Conservation (phyloP, 169 alveolate genomes). For the Plasmodium relictum region DNA sequence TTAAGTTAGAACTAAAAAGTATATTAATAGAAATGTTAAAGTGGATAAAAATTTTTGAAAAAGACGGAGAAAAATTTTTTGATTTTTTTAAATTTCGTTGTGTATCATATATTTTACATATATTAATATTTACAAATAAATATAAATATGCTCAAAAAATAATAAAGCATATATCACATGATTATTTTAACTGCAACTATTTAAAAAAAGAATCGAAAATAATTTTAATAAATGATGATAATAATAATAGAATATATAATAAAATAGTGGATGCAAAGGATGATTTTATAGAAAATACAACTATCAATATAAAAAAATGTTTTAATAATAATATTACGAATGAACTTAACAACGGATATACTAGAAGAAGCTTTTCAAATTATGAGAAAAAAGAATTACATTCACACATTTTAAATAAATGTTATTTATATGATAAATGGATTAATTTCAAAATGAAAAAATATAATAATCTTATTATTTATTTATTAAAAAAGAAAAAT, state of each 20-base stretch:
- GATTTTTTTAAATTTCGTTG: slow-evolving; percentile 26
- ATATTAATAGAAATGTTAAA: slow-evolving; percentile 41
- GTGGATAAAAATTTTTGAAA: slow-evolving; percentile 48
- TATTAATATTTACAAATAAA: slow-evolving; percentile 43
- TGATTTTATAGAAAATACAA: too few species aligned
- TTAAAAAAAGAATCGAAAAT: too few species aligned
- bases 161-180: neutral
- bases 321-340: too few species aligned
- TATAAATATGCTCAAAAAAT: slow-evolving; percentile 44
- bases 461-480: slow-evolving; percentile 27
- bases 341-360: too few species aligned
- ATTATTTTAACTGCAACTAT: neutral
- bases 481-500: slow-evolving; percentile 34
- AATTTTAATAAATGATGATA: too few species aligned
- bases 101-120: slow-evolving; percentile 32
- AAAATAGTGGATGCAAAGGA: too few species aligned
- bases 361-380: neutral
- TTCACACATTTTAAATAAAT: slow-evolving; percentile 48
- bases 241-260: too few species aligned
- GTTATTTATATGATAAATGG: slow-evolving; percentile 70
- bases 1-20: slow-evolving; percentile 46
- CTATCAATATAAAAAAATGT: too few species aligned
- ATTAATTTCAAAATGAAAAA: slow-evolving; percentile 32
- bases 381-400: slow-evolving; percentile 9
- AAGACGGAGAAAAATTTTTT: neutral